Percentiles rank a stretch among this genome's conserved stretches.
phyloP scores from a whole-genome alignment of 257 asterid genomes.

The Rhazya stricta region DNA sequence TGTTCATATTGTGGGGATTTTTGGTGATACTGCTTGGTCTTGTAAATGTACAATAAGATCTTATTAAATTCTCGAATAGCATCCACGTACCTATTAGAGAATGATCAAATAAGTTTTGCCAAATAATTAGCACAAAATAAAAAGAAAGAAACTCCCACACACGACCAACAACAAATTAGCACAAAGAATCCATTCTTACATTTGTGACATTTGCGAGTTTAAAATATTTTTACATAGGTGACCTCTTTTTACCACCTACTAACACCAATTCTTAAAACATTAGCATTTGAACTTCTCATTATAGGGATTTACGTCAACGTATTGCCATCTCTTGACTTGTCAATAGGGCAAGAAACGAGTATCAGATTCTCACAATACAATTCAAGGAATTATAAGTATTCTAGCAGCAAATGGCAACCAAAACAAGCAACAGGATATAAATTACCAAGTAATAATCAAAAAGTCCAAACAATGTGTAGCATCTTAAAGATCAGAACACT shows the following conservation, averaged over 20 bases:
- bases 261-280: background rate
- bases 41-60: constrained; percentile 76
- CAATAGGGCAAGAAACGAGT: background rate
- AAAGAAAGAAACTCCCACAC: background rate
- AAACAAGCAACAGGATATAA: background rate
- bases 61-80: constrained; percentile 83
- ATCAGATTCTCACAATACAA: background rate
- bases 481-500: background rate
- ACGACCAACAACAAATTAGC: background rate
- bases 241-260: background rate
- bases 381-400: background rate
- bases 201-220: background rate
- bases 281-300: background rate
- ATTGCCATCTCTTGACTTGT: background rate
- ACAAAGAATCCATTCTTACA: background rate
- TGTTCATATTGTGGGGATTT: constrained; percentile 95
- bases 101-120: background rate
- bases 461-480: background rate
- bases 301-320: background rate
- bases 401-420: background rate
- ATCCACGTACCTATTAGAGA: constrained; percentile 61
- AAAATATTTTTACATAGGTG: background rate
- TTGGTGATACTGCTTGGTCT: constrained; percentile 92
- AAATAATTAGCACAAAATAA: background rate
- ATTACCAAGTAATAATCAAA: background rate